Evolutionary conservation across 169 alveolate species (phyloP).

Genomic region (Cryptosporidium sp.): DNA sequence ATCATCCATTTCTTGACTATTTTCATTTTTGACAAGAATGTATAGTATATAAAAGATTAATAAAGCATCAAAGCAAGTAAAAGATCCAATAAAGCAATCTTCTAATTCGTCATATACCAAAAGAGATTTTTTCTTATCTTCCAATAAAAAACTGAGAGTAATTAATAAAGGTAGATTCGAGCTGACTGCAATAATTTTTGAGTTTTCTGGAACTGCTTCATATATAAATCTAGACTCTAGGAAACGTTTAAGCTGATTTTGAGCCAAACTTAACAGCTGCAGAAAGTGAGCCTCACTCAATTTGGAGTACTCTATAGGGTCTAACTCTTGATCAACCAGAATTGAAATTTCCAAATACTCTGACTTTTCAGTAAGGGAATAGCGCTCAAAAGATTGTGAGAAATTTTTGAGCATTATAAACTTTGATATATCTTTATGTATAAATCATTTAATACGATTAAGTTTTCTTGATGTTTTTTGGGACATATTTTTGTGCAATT

Average conservation of each 20-base stretch:
- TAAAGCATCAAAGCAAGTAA: constrained; percentile 55
- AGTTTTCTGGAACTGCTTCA: constrained; percentile 58
- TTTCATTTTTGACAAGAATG: constrained; percentile 4
- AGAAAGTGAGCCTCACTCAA: constrained; percentile 7
- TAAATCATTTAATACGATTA: neutral
- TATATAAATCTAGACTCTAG: constrained; percentile 15
- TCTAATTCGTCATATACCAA: constrained; percentile 43
- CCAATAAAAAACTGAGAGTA: constrained; percentile 44
- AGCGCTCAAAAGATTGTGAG: constrained; percentile 32
- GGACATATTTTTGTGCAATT: constrained; percentile 1
- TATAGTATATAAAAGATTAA: constrained; percentile 38
- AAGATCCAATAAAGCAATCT: constrained; percentile 23
- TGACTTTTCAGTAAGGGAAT: constrained; percentile 15
- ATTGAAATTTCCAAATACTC: constrained; percentile 20
- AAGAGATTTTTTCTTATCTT: constrained; percentile 52
- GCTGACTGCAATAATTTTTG: constrained; percentile 45
- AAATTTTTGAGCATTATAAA: constrained; percentile 20
- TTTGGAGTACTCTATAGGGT: neutral
- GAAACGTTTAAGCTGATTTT: neutral
- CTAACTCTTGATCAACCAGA: constrained; percentile 13
- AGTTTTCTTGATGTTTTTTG: neutral
- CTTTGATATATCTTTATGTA: neutral
- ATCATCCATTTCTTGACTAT: neutral
- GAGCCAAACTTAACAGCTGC: neutral
- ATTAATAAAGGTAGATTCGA: constrained; percentile 47